Evolutionary conservation across 345 rosid genomes (phyloP), one percentile per base, ranked within the genome.

Genomic region (Aquilaria malaccensis): DNA sequence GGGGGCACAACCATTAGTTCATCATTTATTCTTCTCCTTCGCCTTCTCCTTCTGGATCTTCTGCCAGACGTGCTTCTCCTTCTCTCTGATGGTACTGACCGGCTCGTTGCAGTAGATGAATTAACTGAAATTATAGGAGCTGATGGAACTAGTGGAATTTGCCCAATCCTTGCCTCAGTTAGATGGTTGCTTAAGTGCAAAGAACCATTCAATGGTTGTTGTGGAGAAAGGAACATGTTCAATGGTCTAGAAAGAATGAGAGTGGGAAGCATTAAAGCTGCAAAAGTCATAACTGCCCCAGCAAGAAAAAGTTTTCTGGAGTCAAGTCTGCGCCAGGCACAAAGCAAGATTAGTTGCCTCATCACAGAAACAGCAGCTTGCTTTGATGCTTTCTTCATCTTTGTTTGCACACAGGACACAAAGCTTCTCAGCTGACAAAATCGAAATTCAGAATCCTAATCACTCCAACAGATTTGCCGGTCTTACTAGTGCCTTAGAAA

Each of bases 231-330:
- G 37, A 74, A 55, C n/a, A 13, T 31, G 55, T 71, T 76, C 60
- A 57, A 6, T 15, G 65, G 41, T 69, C 45, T 33, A 66, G 77
- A 67, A 61, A 76, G 67, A n/a, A 74, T 55, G 12, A 72, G 67
- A 37, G 76, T 69, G 45, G 82, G 93, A 74, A 85, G 75, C 45
- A 82, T 62, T 70, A 84, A 30, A 30, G 80, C 85, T 54, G 73
- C 65, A 11, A 83, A 58, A 53, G 93, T 78, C 69, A 77, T 46
- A 12, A 81, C 1, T 46, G 71, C 77, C 67, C 87, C 88, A 7
- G 71, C 67, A 50, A 78, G 68, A 59, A 89, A 64, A 54, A 77
- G 65, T 45, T 80, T 82, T 77, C 85, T 85, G 88, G 80, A 76
- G 73, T 54, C 76, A 61, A 78, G 63, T 71, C 70, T 81, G 72